phyloP scores from a whole-genome alignment of 441 rosid genomes.

The Metrosideros polymorpha region DNA sequence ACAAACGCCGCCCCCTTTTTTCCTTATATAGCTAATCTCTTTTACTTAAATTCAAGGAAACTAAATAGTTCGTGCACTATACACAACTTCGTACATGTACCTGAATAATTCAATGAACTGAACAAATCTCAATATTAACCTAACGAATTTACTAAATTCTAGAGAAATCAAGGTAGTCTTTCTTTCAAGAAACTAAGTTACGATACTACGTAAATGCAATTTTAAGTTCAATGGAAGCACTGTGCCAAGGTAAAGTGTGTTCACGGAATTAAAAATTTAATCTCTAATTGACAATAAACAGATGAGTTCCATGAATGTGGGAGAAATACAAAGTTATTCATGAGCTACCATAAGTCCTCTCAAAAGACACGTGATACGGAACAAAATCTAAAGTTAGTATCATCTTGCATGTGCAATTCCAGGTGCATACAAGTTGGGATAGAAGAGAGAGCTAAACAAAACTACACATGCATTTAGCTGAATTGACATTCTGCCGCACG shows the following conservation, averaged over 20 bases:
- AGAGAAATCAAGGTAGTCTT: not conserved
- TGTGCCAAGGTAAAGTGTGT: not conserved
- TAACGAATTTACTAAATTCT: not conserved
- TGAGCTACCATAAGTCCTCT: not conserved
- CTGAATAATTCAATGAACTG: not conserved
- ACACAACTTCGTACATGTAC: not conserved
- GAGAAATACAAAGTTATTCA: not conserved
- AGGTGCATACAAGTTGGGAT: not conserved
- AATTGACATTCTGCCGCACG: not conserved
- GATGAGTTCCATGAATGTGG: not conserved
- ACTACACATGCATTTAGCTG: not conserved
- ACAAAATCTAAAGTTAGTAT: not conserved
- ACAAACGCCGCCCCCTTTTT: not conserved
- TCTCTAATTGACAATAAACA: not conserved
- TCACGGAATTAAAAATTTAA: not conserved
- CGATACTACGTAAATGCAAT: not conserved
- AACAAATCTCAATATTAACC: not conserved
- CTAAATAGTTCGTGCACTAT: not conserved
- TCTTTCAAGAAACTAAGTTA: not conserved
- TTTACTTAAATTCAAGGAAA: not conserved
- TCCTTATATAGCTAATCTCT: not conserved
- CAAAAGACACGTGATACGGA: not conserved
- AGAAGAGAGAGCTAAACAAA: not conserved
- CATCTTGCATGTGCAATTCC: not conserved
- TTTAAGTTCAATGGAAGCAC: not conserved